Base-by-base conservation (phyloP, 2,329 filamentous ascomycete species). In the Talaromyces piceae region DNA sequence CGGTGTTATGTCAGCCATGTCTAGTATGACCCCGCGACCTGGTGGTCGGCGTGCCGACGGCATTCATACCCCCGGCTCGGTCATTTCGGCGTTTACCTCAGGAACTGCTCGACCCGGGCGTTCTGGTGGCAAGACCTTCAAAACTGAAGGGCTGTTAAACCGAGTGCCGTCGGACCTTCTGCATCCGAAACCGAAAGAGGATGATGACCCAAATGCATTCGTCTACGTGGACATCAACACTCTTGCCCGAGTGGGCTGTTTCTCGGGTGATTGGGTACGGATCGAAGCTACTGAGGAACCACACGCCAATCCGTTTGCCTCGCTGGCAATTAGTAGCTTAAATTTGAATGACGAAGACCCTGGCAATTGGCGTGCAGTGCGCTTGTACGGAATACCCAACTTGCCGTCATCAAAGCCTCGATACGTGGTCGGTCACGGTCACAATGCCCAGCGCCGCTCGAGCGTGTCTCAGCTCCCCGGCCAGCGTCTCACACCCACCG, bases 221-320 rank as follows among this genome's bases (percentile, higher is more conserved):
- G 80, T 97, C 2, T 98, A 91, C 62, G 91, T 98, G 4, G 90
- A 96, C 60, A 86, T 94, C 6, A 84, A 82, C 52, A 88, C 88
- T 1, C 71, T 98, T 18, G 86, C 88, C 12, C 90, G 91, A 59
- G 86, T 98, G 49, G 91, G 91, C 13, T 97, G 91, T 67, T 98
- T 98, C 65, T 97, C 91, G 0, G 93, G 93, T 26, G 93, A 98
- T 64, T 98, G 93, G 93, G 89, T 95, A 9, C 84, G 86, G 20
- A 76, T 96, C 9, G 89, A 95, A 69, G 78, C 82, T 5, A 80
- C 87, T 0, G 79, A 87, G 57, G 88, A 90, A 63, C 86, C 88
- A 2, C 67, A 69, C 51, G 48, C 65, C n/a, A 71, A 72, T 28
- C 53, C 85, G 80, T 20, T 72, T 75, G 13, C 86, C 82, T 65